Base-by-base conservation (phyloP, 805 yeast species). In the Citeromyces nyonsensis region DNA sequence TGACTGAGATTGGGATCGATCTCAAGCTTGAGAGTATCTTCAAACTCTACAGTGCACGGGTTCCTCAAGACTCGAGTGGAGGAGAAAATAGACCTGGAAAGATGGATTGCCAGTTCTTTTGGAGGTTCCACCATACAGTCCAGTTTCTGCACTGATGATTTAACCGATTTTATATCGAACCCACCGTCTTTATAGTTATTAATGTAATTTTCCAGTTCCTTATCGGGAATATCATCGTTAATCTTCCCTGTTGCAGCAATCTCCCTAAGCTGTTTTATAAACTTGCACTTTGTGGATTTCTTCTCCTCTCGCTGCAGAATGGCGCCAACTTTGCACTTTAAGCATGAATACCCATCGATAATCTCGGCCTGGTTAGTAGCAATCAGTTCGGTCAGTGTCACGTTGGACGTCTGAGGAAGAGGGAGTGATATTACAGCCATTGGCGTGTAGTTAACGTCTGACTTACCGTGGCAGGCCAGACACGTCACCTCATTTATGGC, bases 81-180 rank as follows among this genome's bases (percentile, higher is more conserved):
- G 31, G 70, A 64, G 47, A 67, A 85, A 28, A 79, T 66, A 0
- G 96, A 86, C 43, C 97, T 62, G 7, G 95, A 83, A 28, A 91
- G 54, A 49, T 88, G 97, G n/a, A 88, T 55, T 0, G 81, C 69
- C 32, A 91, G 59, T 5, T 82, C 56, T 34, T 67, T 62, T 0
- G 98, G 96, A 4, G 82, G 68, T 34, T 65, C 63, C 9, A 70
- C 60, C 27, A 84, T 63, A 15, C 63, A 60, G 0, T 76, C 70
- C 38, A 65, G 67, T 45, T 82, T 80, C 24, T 72, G 67, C 4
- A 88, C 83, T 0, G 75, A 69, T 1, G 88, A 69, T 29, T 69
- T 67, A 3, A 81, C 46, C 7, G 52, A 26, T 3, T 38, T 33
- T 18, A 18, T 18, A 18, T 18, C 22, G 22, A 18, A 18, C 7